phyloP scores from a whole-genome alignment of 1,139 yeast genomes.

The Pichia sp. region DNA sequence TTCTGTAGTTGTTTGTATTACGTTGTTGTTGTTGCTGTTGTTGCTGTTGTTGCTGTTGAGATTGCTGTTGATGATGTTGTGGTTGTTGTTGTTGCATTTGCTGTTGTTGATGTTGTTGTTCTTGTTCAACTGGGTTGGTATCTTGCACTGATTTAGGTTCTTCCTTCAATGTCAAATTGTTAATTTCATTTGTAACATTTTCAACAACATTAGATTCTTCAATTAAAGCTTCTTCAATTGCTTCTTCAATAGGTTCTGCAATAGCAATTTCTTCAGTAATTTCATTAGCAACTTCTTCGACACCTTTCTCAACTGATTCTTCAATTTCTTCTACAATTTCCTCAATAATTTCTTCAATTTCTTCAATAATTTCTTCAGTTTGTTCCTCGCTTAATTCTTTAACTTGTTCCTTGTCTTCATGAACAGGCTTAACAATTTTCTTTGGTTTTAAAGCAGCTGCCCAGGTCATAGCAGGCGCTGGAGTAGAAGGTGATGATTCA shows the following conservation, averaged over 20 bases:
- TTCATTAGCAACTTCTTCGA: constrained; percentile 2
- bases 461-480: constrained; percentile 44
- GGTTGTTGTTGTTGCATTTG: constrained; percentile 10
- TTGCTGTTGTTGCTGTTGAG: constrained; percentile 15
- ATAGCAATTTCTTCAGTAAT: constrained; percentile 3
- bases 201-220: not conserved
- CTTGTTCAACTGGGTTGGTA: constrained; percentile 1
- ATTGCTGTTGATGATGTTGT: constrained; percentile 13
- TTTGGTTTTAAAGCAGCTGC: constrained; percentile 22
- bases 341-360: constrained; percentile 23
- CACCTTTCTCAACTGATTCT: not conserved
- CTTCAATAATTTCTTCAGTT: constrained; percentile 14
- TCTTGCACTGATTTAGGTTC: not conserved
- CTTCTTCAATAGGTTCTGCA: constrained; percentile 3
- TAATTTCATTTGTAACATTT: not conserved
- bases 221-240: constrained; percentile 8
- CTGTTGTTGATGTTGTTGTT: constrained; percentile 13
- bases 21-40: constrained; percentile 13
- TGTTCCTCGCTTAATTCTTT: constrained; percentile 6
- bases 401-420: constrained; percentile 15
- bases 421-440: constrained; percentile 18
- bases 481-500: constrained; percentile 37
- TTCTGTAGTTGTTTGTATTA: constrained; percentile 1
- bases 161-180: constrained; percentile 1
- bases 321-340: constrained; percentile 1